phyloP scores from a whole-genome alignment of 441 rosid genomes.

The Gossypium gossypioides region DNA sequence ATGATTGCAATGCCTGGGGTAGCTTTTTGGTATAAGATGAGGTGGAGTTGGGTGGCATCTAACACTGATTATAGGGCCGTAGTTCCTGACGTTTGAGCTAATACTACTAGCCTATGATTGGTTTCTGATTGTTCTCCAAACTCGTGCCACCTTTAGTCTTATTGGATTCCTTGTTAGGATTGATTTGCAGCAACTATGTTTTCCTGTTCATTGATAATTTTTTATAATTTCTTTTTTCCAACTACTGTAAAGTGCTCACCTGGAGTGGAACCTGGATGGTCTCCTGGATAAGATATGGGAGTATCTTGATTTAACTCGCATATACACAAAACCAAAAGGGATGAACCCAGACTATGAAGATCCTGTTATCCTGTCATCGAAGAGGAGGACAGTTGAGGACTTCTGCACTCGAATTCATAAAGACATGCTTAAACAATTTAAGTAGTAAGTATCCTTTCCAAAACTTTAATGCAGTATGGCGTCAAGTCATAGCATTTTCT shows the following conservation, averaged over 20 bases:
- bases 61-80: not conserved
- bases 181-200: not conserved
- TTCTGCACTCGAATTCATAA: constrained; percentile 81
- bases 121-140: not conserved
- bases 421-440: constrained; percentile 86
- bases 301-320: constrained; percentile 75
- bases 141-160: not conserved
- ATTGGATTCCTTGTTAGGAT: not conserved
- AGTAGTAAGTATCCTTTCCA: constrained; percentile 56
- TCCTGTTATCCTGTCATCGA: constrained; percentile 60
- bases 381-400: constrained; percentile 79
- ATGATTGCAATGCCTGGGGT: not conserved
- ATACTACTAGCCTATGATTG: not conserved
- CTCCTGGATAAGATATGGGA: constrained; percentile 89
- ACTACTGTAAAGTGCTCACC: constrained; percentile 56
- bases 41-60: not conserved
- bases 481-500: not conserved
- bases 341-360: constrained; percentile 97
- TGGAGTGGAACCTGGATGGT: constrained; percentile 96
- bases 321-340: constrained; percentile 90
- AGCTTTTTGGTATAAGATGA: not conserved
- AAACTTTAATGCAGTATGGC: not conserved
- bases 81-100: not conserved
- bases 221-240: not conserved
- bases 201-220: not conserved